Evolutionary conservation across 2,329 filamentous ascomycete genomes (phyloP), one percentile per base, ranked within the genome.

Genomic region (Beauveria caledonica): DNA sequence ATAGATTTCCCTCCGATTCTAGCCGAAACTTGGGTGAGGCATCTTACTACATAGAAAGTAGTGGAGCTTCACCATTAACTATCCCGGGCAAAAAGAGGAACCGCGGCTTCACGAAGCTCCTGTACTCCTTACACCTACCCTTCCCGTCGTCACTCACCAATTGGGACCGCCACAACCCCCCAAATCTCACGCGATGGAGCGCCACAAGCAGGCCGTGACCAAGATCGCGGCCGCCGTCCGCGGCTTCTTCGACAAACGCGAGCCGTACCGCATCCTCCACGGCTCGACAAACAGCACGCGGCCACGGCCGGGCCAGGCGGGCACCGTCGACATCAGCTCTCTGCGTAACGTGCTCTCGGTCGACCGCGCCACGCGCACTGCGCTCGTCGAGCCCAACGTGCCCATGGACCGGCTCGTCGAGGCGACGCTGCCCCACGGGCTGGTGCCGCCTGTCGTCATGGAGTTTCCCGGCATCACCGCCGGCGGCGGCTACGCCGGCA

Each of bases 401-500:
- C 81, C 86, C 27, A 89, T 91, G 87, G 87, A 90, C 72, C 74
- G 77, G 0, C 80, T 91, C 19, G 86, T 89, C 55, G 83, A 86
- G 67, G 76, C 78, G 27, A 89, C 86, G 1, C 75, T 90, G 45
- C 75, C 76, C n/a, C 76, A 87, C 67, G 84, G 84, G 27, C 78
- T 90, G 3, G 78, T 90, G 3, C 87, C 87, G 0, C 86, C 86
- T 2, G 84, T 90, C 3, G 86, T 90, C 25, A 89, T 88, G 84
- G 87, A 90, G 70, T 90, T 90, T 66, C 87, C 86, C 0, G 87
- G 87, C 39, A 90, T 90, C 71, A 90, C 87, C 0, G 85, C 84
- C 2, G 87, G 87, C 25, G 87, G 88, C 44, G 87, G 86, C 4
- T 90, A 83, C 70, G 84, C 86, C 0, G 87, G 87, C 10, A 89